Evolutionary conservation across 106 monocot genomes (phyloP), one percentile per base, ranked within the genome.

Genomic region (Agapanthus africanus): DNA sequence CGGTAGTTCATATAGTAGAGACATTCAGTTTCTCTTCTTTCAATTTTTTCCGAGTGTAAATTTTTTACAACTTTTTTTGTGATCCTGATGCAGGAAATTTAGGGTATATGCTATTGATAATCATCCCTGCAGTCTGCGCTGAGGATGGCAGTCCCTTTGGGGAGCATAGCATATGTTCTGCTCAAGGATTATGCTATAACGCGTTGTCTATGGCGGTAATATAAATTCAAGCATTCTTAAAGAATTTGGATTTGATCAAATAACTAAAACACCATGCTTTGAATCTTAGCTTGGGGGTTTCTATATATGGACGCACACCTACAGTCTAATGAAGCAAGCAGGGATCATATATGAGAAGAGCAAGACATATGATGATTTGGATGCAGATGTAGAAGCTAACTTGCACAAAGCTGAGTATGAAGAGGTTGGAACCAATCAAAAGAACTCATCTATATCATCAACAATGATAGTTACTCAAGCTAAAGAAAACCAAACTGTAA

Each of bases 181-280:
- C 62, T 27, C 59, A 31, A 6, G 84, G 78, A n/a, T 68, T 87
- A 22, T 84, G 89, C 25, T 93, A 93, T 62, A 83, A 75, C 13
- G 75, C 93, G 23, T 68, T 87, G 23, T 94, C 90, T n/a, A 80
- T 90, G 87, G 87, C 87, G 68, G 87, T 93, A 86, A 66, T 1
- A 19, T 18, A 35, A 13, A 47, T 19, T 15, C 19, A 0, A 47
- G 6, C 4, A 36, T 35, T 35, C 10, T 4, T 28, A 23, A 27
- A 59, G 30, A 33, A 19, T 10, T 62, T 6, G 19, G 62, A 62
- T 19, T 35, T 6, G 11, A 62, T 35, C n/a, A 44, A 14, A 44
- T 50, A 50, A 50, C 50, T 50, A 21, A 1, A 44, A 13, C 7
- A 8, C 9, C 1, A 14, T 8, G 44, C 44, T 44, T 6, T 44